These are phyloP conservation scores for Aspergillus coremiiformis DNA, from an alignment of 495 filamentous ascomycete species.

Conservation along the genomic window DNA sequence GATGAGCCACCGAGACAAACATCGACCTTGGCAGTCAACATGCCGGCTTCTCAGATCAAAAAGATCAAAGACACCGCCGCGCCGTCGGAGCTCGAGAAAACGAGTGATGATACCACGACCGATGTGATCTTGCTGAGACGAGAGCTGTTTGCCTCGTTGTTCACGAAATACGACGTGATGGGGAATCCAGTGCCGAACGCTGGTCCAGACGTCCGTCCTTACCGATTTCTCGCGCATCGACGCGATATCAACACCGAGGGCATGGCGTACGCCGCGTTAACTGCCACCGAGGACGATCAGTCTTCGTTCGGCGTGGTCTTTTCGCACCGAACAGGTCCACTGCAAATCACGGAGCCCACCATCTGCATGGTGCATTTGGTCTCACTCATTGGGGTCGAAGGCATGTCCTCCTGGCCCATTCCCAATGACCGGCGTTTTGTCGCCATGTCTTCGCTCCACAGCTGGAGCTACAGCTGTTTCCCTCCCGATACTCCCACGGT, in stretches of 20 bases:
- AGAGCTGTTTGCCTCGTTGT: conserved; percentile 20
- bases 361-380: conserved; percentile 31
- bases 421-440: conserved; percentile 13
- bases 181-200: neutral
- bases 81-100: neutral
- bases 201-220: conserved; percentile 11
- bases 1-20: no score
- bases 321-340: conserved; percentile 27
- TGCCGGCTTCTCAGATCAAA: neutral
- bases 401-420: neutral
- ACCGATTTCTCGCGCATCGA: conserved; percentile 38
- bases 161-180: conserved; percentile 2
- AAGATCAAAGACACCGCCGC: neutral
- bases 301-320: conserved; percentile 26
- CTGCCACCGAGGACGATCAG: conserved; percentile 12
- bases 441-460: conserved; percentile 33
- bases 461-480: conserved; percentile 38
- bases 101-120: neutral
- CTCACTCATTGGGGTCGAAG: conserved; percentile 26
- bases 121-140: conserved; percentile 20
- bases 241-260: conserved; percentile 34
- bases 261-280: conserved; percentile 23
- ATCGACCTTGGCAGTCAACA: no score
- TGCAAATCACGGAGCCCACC: conserved; percentile 12
- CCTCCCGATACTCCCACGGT: conserved; percentile 31